These are phyloP conservation scores for Ophiostoma sp. DNA, from an alignment of 2,329 filamentous ascomycete species.

Conservation along the genomic window DNA sequence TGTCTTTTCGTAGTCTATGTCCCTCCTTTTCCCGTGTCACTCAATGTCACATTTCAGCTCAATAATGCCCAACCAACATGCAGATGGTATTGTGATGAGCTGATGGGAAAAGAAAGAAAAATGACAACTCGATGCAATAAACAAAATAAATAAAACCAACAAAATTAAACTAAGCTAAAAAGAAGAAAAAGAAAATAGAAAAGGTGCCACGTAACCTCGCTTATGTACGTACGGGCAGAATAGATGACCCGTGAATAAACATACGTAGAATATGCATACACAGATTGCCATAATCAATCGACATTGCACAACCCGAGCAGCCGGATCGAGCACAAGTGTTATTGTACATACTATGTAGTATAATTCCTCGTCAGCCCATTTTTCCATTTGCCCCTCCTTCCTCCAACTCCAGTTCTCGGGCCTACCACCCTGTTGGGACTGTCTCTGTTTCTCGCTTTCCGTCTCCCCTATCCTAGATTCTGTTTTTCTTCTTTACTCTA, in stretches of 20 bases:
- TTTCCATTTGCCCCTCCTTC: conserved; percentile 12
- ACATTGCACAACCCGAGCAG: background rate
- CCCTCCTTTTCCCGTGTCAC: background rate
- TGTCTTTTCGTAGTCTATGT: background rate
- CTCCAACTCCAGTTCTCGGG: background rate
- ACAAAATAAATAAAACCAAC: background rate
- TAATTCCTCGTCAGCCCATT: background rate
- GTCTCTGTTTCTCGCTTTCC: background rate
- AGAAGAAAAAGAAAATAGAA: background rate
- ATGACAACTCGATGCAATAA: background rate
- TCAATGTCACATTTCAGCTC: background rate
- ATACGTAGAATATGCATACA: background rate
- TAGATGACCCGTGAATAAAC: background rate
- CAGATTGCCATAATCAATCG: background rate
- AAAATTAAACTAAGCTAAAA: background rate
- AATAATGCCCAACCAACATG: background rate
- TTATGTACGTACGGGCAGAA: conserved; percentile 11
- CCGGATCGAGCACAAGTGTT: background rate
- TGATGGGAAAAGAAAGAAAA: background rate
- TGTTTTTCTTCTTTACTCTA: background rate
- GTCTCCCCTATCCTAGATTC: background rate
- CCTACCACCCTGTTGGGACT: conserved; percentile 16
- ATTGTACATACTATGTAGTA: background rate
- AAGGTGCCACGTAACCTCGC: background rate
- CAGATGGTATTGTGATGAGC: background rate